Evolutionary conservation across 179 eudicot genomes (phyloP), one percentile per base, ranked within the genome.

Genomic region (Beta lomatogona): DNA sequence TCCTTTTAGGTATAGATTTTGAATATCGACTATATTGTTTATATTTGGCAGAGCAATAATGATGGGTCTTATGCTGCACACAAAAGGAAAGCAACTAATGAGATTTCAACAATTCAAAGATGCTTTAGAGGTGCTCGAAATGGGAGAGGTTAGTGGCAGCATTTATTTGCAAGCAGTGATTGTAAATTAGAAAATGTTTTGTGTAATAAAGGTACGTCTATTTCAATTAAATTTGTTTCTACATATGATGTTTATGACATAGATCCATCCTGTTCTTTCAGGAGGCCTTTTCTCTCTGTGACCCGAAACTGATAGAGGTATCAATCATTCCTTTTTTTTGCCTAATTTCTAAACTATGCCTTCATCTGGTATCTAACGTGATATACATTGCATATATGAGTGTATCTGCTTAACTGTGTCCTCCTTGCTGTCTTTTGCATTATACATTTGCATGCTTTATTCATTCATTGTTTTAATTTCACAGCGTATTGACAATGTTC

Each of bases 61-160:
- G 99, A 94, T 89, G 96, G 99, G 99, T 64, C 91, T 96, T 57
- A 94, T 94, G 98, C 90, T 96, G 80, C 99, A 96, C 83, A 82
- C 92, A 55, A 94, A 90, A 77, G 98, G 93, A 36, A 96, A 91
- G 81, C 85, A 86, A 54, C 87, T 96, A 53, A 81, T 94, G n/a
- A 80, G 81, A 76, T 78, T 19, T 10, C 87, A 88, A 57, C 76
- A 88, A 44, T 96, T 85, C 77, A 90, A 88, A 83, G 97, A 94
- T 78, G 99, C 99, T 19, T 79, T 96, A 15, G 97, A 96, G 86
- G 97, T 96, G 71, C 96, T 96, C 25, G 78, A 86, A 53, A 94
- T 92, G 98, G 97, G 94, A 74, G 98, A 96, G 96, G 98, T 91
- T 81, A 83, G 0, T 13, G 58, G 41, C 3, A 36, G 41, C 41